Percentiles rank a stretch among this genome's conserved stretches.
phyloP scores from a whole-genome alignment of 2,329 filamentous ascomycete species.

The Fusarium begoniae region DNA sequence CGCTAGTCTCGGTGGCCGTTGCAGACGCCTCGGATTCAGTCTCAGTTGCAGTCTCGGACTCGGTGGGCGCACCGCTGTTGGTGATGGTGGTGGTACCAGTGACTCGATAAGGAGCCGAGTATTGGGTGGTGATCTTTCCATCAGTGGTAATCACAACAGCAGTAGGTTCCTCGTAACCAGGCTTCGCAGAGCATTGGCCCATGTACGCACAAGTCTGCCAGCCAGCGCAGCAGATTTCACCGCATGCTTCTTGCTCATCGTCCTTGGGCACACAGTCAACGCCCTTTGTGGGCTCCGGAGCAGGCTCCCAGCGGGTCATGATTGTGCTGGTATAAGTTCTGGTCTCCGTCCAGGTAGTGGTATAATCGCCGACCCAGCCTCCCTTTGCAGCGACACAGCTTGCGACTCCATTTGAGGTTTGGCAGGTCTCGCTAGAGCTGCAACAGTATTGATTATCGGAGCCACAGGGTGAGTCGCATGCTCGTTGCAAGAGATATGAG shows the following conservation, averaged over 20 bases:
- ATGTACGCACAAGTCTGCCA: slow-evolving; percentile 72
- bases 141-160: slow-evolving; percentile 57
- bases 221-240: slow-evolving; percentile 73
- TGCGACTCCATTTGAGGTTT: slow-evolving; percentile 60
- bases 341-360: slow-evolving; percentile 70
- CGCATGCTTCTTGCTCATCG: slow-evolving; percentile 70
- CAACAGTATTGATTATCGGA: slow-evolving; percentile 66
- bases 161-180: slow-evolving; percentile 55
- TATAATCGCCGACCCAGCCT: slow-evolving; percentile 52
- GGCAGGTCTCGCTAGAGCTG: slow-evolving; percentile 58
- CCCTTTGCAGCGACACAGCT: slow-evolving; percentile 56
- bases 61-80: slow-evolving; percentile 59
- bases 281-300: slow-evolving; percentile 55
- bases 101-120: slow-evolving; percentile 61
- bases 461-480: slow-evolving; percentile 64
- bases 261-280: slow-evolving; percentile 60
- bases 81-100: slow-evolving; percentile 65
- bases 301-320: slow-evolving; percentile 59
- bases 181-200: slow-evolving; percentile 67
- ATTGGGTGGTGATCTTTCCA: slow-evolving; percentile 63
- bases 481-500: slow-evolving; percentile 60
- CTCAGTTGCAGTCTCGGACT: slow-evolving; percentile 58
- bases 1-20: slow-evolving; percentile 59
- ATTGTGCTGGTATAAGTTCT: slow-evolving; percentile 68
- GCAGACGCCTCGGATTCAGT: slow-evolving; percentile 63